Evolutionary conservation across 2,329 filamentous ascomycete species (phyloP), one percentile per base, ranked within the genome.

Genomic region (Ceratocystis eucalypticola): DNA sequence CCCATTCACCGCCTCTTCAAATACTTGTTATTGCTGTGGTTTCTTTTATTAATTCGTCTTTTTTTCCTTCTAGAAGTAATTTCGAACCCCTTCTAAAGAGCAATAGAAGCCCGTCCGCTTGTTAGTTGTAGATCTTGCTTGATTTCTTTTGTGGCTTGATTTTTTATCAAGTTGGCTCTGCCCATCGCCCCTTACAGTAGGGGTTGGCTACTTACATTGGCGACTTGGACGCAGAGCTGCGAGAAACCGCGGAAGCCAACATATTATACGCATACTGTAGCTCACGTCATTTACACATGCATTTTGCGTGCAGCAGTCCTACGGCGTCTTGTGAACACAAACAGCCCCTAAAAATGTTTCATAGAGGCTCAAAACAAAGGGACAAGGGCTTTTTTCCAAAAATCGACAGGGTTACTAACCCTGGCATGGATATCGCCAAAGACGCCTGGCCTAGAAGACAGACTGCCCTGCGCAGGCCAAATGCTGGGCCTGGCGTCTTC

Each of bases 1-100:
- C 25, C 61, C 61, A 4, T 45, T 63, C 61, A 63, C 61, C 61
- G 61, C 61, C 28, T 59, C 28, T 59, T 59, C 5, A 8, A 41
- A 4, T 15, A 15, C 33, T 20, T 59, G 7, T 3, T 37, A 8
- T n/a, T 57, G 10, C 2, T 15, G 4, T 30, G 10, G 15, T 59
- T 59, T 59, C n/a, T 59, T 33, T 17, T 57, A 15, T 15, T 59
- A 33, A 25, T 37, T 37, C 1, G 8, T 12, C 10, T 37, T n/a
- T 37, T 33, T 59, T 33, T n/a, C 17, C 55, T 59, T 59, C 55
- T 59, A 59, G 55, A 59, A 59, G 28, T 37, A 10, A n/a, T 33
- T 59, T 59, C 55, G 55, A 59, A 59, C 55, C 28, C 28, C 33
- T 30, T 8, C 55, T 59, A 28, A 59, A 50, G 10, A 50, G n/a